Evolutionary conservation across 2,329 filamentous ascomycete species (phyloP).

Genomic region (Trichoderma atrobrunneum): DNA sequence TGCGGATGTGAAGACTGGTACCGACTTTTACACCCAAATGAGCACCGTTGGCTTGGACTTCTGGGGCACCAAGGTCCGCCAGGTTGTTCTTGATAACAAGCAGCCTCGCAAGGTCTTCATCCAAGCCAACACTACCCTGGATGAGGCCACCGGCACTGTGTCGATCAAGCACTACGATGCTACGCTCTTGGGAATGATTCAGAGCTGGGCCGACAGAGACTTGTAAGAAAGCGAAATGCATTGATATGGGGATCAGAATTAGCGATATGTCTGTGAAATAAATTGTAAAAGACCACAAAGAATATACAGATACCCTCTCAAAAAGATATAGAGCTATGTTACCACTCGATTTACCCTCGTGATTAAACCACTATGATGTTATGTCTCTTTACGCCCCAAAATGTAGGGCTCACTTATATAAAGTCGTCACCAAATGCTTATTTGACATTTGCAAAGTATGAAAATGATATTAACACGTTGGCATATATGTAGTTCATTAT

Average conservation of each 20-base stretch:
- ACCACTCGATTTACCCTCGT: neutral
- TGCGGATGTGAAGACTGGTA: conserved; percentile 76
- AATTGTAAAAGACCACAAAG: neutral
- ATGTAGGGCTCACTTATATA: neutral
- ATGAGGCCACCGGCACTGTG: conserved; percentile 66
- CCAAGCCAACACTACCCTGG: conserved; percentile 81
- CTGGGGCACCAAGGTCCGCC: conserved; percentile 77
- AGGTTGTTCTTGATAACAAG: conserved; percentile 72
- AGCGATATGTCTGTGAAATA: neutral
- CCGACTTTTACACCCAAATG: conserved; percentile 77
- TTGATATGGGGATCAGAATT: neutral
- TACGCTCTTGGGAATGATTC: conserved; percentile 74
- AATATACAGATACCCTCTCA: conserved; percentile 1
- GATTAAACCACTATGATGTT: neutral
- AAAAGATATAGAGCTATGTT: neutral
- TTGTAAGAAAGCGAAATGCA: conserved; percentile 33
- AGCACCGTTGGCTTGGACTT: conserved; percentile 78
- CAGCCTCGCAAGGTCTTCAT: conserved; percentile 90
- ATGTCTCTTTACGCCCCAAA: neutral
- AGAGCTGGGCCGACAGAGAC: conserved; percentile 71
- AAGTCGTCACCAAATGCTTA: neutral
- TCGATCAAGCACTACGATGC: conserved; percentile 83
- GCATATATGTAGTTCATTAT: neutral
- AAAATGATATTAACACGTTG: neutral
- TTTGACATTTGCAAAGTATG: neutral